Base-by-base conservation (phyloP, 1,284 basidiomycete species). In the Heimioporus retisporus region DNA sequence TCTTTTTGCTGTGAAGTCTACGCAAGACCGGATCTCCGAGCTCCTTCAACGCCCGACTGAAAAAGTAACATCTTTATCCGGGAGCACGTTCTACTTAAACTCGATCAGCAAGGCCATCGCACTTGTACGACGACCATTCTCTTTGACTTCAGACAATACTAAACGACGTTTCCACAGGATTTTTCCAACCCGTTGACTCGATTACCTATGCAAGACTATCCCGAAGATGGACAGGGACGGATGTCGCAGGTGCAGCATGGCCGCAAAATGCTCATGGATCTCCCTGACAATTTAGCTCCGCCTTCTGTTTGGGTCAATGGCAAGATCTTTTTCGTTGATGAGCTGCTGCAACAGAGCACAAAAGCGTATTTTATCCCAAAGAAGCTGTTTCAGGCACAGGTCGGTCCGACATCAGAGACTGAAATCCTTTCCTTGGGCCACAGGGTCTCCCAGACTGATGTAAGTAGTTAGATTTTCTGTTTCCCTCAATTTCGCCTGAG, bases 21-120 rank as follows among this genome's bases (percentile, higher is more conserved):
- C 42, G 16, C 42, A 40, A 40, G 56, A 65, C 18, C 31, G 6
- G 25, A 48, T 65, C 5, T 50, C 44, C 15, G n/a, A 44, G 7
- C 50, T 65, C 2, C 56, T 65, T n/a, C 19, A 46, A 44, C 58
- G 44, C 48, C 60, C 64, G n/a, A 62, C 55, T n/a, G 50, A 62
- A 35, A 57, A 64, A 8, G 18, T 64, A 1, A 55, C 13, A 2
- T 54, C 43, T 5, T 6, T 11, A 16, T 59, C 53, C 14, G 74
- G 73, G 16, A 77, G 76, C 35, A 61, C 73, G 6, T 77, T 78
- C 50, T 79, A 76, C 66, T 62, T 79, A 42, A 79, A 78, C 60
- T 66, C 73, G 7, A 71, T 74, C 21, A n/a, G 31, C 53, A 66
- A 66, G 25, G 57, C 61, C 3, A 66, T 66, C 48, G 43, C 61